Evolutionary conservation across 805 yeast genomes (phyloP), one percentile per base, ranked within the genome.

Genomic region (Diddensiella caesifluorescens): DNA sequence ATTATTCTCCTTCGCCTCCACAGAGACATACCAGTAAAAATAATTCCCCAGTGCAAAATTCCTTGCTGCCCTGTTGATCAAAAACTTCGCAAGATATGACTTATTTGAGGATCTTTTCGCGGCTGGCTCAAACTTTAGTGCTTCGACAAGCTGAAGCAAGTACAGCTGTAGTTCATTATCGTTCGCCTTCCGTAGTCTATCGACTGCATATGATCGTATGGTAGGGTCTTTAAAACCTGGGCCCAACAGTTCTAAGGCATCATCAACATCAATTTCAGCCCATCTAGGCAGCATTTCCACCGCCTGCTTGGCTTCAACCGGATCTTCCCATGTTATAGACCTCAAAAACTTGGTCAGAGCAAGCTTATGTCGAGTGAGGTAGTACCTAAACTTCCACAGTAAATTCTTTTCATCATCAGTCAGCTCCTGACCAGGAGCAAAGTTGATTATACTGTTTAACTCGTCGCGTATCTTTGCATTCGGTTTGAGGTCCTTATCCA

Each of bases 311-410:
- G 83, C 77, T 64, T 90, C 98, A 41, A 70, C 66, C 47, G 83
- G 83, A 60, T 88, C 94, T 27, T 77, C 85, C 85, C 97, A 84
- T 51, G 89, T 81, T 13, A 89, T 83, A 33, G 94, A 80, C 59
- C 88, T 87, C 49, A 90, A 71, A 46, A 92, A 80, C 60, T 90
- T 90, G 21, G 89, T 81, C 42, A 85, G 66, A 1, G 82, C 81
- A 42, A 72, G 75, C 54, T 77, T 77, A 52, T 79, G 79, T 40
- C 79, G 73, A n/a, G 83, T 67, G 15, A 84, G 63, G 60, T 80
- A 89, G 63, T 84, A 92, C 41, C 97, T 66, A 62, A 83, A 90
- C 60, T 83, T 85, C 97, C 97, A 90, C 6, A 90, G 72, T 55
- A 87, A 63, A 49, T 87, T 86, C 65, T 83, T 86, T 51, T 90